Base-by-base conservation (phyloP, 257 asterid genomes). In the Prunella vulgaris region DNA sequence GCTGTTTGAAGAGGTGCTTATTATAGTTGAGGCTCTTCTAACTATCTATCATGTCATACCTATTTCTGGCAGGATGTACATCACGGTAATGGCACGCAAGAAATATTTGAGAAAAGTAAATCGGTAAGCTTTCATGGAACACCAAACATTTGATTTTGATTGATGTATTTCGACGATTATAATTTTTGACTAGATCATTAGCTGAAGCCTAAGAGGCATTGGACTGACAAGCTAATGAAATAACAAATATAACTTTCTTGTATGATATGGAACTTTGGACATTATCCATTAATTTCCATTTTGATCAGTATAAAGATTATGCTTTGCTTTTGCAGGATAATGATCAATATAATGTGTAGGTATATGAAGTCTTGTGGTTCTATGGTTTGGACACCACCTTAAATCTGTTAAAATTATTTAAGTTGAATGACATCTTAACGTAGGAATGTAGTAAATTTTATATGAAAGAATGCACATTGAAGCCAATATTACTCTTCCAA, bases 81-180 rank as follows among this genome's bases (percentile, higher is more conserved):
- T 84, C 99, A 94, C 59, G 99, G 99, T 69, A 94, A 94, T 76
- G 99, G 99, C 66, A 94, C 99, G 60, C 99, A 94, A 81, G 97
- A 94, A 85, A 89, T 94, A 78, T 94, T 91, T 79, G 93, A 94
- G 74, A 83, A 78, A 73, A 85, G 83, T 82, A 89, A 86, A 82
- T 91, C 97, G 79, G 97, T 94, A 64, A 70, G 99, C 72, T 40
- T 66, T 46, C 40, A 49, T 52, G 17, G 58, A 40, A 53, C 69
- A 53, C 37, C 30, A 33, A 68, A 37, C 44, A 69, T 66, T 75
- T 66, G 6, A 14, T 17, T 60, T 64, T 63, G 12, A 65, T 54
- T 71, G 51, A 64, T 52, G 54, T 65, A 33, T 71, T 52, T 24
- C 25, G 22, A 25, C 48, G 12, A 58, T 64, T 61, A 44, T 25